phyloP scores from a whole-genome alignment of 257 asterid species.

The Rehmannia glutinosa region DNA sequence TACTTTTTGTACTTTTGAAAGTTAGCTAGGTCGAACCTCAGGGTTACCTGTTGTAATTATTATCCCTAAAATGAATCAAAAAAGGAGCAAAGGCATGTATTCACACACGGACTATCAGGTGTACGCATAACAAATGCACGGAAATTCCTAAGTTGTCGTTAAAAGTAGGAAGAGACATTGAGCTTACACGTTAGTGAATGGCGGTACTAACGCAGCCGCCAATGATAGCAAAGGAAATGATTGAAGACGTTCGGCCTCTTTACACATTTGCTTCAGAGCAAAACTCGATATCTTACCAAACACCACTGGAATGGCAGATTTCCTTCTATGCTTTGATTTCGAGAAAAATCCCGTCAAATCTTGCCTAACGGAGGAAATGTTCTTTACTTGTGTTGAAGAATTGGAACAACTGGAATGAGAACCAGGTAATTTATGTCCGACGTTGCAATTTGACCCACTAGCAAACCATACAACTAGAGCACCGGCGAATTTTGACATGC shows the following conservation, averaged over 20 bases:
- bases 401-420: conserved; percentile 27
- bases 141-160: background rate
- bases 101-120: too few species aligned
- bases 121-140: conserved; percentile 7
- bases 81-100: too few species aligned
- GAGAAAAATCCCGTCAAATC: conserved; percentile 36
- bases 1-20: too few species aligned
- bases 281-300: conserved; percentile 56
- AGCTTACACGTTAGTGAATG: conserved; percentile 72
- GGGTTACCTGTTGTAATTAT: too few species aligned
- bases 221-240: conserved; percentile 59
- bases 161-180: background rate
- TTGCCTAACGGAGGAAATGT: conserved; percentile 35
- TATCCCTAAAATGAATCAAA: too few species aligned
- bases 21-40: too few species aligned
- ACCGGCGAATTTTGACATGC: conserved; percentile 70
- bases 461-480: conserved; percentile 64
- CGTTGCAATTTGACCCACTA: conserved; percentile 50
- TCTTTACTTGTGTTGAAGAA: conserved; percentile 38
- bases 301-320: conserved; percentile 34
- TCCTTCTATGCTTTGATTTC: conserved; percentile 35
- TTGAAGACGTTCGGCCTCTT: conserved; percentile 59
- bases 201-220: conserved; percentile 75
- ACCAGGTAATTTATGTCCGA: conserved; percentile 26
- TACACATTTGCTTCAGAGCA: conserved; percentile 45